A percentile compares a stretch with the other conserved stretches of the same genome.
Conservation (phyloP, 768 basidiomycete species). For the Termitomyces eurrhizus region DNA sequence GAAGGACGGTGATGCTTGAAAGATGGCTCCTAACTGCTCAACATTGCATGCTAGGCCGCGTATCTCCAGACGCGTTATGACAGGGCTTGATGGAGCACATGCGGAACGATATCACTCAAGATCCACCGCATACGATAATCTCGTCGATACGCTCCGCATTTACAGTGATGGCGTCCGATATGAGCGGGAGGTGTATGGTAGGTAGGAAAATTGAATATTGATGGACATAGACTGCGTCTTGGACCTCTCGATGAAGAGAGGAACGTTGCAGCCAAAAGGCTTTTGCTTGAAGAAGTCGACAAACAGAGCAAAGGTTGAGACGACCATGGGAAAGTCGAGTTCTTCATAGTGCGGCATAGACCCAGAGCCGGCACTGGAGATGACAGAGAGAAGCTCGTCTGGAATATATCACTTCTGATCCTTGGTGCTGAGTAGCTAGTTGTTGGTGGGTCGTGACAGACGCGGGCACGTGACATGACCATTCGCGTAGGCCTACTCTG, state of each 20-base stretch:
- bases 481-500: not conserved
- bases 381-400: not conserved
- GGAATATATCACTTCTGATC: not conserved
- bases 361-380: not conserved
- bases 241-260: slow-evolving; percentile 1
- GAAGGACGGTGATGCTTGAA: not conserved
- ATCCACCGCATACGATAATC: not conserved
- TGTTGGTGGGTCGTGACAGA: not conserved
- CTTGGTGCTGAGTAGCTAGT: no score
- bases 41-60: not conserved
- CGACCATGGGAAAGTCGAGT: not conserved
- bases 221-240: not conserved
- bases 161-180: not conserved
- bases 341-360: not conserved
- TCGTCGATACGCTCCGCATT: not conserved
- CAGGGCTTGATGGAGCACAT: not conserved
- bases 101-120: not conserved
- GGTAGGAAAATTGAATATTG: not conserved
- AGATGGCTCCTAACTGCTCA: not conserved
- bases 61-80: not conserved
- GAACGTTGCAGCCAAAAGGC: not conserved
- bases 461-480: slow-evolving; percentile 16
- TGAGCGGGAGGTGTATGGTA: no score
- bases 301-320: not conserved
- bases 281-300: not conserved